These are phyloP conservation scores for Picea glauca DNA, from an alignment of 75 land plant species.

Conservation along the genomic window DNA sequence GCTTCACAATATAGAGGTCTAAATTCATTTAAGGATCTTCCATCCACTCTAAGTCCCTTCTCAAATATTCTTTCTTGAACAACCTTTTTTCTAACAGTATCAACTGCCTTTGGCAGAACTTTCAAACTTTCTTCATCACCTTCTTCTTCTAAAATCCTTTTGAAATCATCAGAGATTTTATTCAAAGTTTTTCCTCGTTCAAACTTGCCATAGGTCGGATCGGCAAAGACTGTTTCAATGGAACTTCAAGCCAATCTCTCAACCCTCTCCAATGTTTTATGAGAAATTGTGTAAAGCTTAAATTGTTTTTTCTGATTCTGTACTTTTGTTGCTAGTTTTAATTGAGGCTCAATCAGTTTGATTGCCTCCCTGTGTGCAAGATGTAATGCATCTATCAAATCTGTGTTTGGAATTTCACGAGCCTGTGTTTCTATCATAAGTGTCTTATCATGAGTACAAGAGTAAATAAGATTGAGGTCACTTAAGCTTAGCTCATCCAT, in stretches of 20 bases:
- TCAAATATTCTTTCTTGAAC: constrained; percentile 68
- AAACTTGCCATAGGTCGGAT: constrained; percentile 88
- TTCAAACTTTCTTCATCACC: constrained; percentile 68
- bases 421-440: constrained; percentile 98
- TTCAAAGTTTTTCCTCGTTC: constrained; percentile 91
- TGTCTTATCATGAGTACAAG: constrained; percentile 75
- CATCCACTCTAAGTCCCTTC: constrained; percentile 78
- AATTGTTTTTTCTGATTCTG: constrained; percentile 71
- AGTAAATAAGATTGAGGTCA: too few relatives aligned
- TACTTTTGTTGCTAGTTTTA: constrained; percentile 75
- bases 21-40: constrained; percentile 80
- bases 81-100: constrained; percentile 84
- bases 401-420: constrained; percentile 83
- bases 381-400: constrained; percentile 66
- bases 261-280: constrained; percentile 56
- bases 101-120: constrained; percentile 67
- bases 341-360: constrained; percentile 82
- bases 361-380: constrained; percentile 89
- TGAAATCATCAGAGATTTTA: constrained; percentile 67
- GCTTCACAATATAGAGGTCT: constrained; percentile 85
- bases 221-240: constrained; percentile 74
- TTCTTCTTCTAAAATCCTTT: constrained; percentile 56
- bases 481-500: too few relatives aligned
- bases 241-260: constrained; percentile 37
- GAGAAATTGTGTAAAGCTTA: constrained; percentile 52